These are phyloP conservation scores for Kwoniella sp. DNA, from an alignment of 768 basidiomycete genomes.

Conservation along the genomic window DNA sequence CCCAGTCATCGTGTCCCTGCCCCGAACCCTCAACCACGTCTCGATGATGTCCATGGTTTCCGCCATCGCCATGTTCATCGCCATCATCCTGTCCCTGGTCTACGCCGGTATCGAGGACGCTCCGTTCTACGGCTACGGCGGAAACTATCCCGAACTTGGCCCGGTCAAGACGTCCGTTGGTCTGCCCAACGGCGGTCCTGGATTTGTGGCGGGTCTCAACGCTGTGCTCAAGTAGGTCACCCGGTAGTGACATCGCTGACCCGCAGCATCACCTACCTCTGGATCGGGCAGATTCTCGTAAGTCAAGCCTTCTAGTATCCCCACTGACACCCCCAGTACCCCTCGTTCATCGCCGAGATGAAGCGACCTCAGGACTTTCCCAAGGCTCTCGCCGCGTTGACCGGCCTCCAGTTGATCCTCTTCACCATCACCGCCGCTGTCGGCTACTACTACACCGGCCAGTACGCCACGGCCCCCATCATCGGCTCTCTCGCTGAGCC, in stretches of 20 bases:
- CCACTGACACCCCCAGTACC: constrained; percentile 29
- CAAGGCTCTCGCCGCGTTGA: constrained; percentile 42
- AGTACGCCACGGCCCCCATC: constrained; percentile 39
- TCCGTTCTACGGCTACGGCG: constrained; percentile 43
- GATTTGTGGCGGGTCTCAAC: constrained; percentile 38
- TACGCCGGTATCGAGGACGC: constrained; percentile 39
- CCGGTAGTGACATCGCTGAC: not conserved
- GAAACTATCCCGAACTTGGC: constrained; percentile 39
- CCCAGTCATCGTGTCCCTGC: constrained; percentile 40
- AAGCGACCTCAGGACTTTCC: constrained; percentile 48
- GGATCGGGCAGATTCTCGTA: constrained; percentile 41
- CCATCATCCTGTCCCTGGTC: constrained; percentile 41
- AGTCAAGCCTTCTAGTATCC: not conserved
- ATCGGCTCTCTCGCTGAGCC: constrained; percentile 41
- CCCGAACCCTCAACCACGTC: constrained; percentile 43
- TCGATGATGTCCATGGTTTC: constrained; percentile 41
- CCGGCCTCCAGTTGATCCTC: constrained; percentile 32
- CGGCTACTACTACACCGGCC: constrained; percentile 40
- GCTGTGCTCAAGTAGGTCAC: constrained; percentile 40
- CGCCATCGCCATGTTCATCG: constrained; percentile 40
- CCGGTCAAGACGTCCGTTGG: constrained; percentile 33
- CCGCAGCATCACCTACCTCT: constrained; percentile 41
- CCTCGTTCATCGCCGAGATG: constrained; percentile 51
- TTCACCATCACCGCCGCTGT: constrained; percentile 39
- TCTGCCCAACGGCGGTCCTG: constrained; percentile 25